Conservation (phyloP, 1,284 basidiomycete genomes). For the Golubevia pallescens region DNA sequence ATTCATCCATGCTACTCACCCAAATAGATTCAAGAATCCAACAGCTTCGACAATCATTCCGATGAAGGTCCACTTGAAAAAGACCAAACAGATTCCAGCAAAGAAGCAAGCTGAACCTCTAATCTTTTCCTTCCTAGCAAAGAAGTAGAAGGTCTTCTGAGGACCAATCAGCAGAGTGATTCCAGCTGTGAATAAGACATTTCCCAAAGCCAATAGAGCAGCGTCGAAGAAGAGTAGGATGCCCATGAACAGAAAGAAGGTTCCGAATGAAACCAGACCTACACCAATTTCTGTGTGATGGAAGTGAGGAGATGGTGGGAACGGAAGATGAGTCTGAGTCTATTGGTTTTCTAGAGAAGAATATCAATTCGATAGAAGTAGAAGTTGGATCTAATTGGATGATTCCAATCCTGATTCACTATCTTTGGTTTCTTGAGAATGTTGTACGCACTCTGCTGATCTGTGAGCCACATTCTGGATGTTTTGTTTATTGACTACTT, state of each 20-base stretch:
- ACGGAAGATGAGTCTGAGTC: not conserved
- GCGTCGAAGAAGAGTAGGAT: conserved; percentile 97
- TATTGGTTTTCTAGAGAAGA: conserved; percentile 1
- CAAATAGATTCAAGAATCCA: conserved; percentile 87
- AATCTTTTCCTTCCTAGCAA: conserved; percentile 92
- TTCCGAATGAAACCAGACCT: conserved; percentile 94
- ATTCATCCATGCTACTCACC: too few species aligned
- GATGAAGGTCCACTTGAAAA: conserved; percentile 88
- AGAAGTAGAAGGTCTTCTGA: conserved; percentile 93
- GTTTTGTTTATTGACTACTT: too few species aligned
- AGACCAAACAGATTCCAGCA: conserved; percentile 69
- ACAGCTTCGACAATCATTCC: conserved; percentile 93
- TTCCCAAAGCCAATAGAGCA: conserved; percentile 93
- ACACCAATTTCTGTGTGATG: conserved; percentile 68
- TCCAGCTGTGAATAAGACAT: conserved; percentile 69
- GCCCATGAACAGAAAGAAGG: conserved; percentile 93
- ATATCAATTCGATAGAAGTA: not conserved
- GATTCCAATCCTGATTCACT: not conserved
- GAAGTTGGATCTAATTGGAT: not conserved
- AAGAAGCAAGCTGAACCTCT: conserved; percentile 73
- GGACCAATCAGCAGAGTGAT: conserved; percentile 63
- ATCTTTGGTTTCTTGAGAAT: too few species aligned
- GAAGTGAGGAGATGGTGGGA: not conserved
- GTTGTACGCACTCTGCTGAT: conserved; percentile 63
- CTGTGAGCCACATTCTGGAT: conserved; percentile 64